Conservation (phyloP, 352 stramenopile species). For the Phytophthora pluvialis region DNA sequence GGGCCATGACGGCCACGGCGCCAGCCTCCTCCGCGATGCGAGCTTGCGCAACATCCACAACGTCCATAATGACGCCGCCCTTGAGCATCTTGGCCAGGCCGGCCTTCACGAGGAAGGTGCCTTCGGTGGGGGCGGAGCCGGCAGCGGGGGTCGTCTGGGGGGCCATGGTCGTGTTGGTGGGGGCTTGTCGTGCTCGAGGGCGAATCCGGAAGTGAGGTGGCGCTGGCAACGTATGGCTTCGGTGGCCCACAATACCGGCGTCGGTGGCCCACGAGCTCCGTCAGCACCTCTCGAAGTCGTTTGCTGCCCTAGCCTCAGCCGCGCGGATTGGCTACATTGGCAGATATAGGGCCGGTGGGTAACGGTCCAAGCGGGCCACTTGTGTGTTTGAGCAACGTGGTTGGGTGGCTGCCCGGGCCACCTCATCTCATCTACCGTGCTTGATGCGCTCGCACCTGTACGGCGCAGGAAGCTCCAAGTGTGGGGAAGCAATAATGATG, state of each 20-base stretch:
- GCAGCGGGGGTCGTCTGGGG: conserved; percentile 31
- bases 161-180: conserved; percentile 37
- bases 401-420: too few species aligned
- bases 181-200: conserved; percentile 13
- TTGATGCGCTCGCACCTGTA: too few species aligned
- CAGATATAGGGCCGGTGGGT: too few species aligned
- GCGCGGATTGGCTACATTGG: too few species aligned
- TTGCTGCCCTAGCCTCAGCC: too few species aligned
- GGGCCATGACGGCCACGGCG: conserved; percentile 98
- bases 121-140: conserved; percentile 55
- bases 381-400: too few species aligned
- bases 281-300: background rate
- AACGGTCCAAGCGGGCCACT: too few species aligned
- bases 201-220: conserved; percentile 23
- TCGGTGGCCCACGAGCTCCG: background rate
- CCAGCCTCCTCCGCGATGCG: conserved; percentile 97
- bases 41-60: conserved; percentile 92
- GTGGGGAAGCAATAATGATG: too few species aligned
- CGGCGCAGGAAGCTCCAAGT: too few species aligned
- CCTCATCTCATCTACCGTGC: too few species aligned
- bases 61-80: conserved; percentile 98
- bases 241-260: conserved; percentile 19
- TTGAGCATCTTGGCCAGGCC: conserved; percentile 99
- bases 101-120: conserved; percentile 94
- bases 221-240: background rate